Conservation (phyloP, 495 filamentous ascomycete species). For the Cetradonia linearis region DNA sequence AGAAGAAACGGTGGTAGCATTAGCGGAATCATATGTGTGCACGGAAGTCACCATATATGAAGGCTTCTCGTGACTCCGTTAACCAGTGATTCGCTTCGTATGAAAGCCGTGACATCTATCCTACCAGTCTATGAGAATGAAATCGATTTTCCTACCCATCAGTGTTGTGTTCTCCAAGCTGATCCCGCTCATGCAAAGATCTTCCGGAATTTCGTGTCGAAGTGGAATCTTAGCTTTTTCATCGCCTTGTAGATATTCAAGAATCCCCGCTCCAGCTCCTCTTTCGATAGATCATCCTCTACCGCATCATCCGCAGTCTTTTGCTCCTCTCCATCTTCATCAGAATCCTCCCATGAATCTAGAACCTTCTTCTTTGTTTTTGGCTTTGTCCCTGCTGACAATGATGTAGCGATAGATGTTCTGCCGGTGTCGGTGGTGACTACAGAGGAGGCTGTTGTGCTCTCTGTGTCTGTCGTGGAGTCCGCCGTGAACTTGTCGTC, state of each 20-base stretch:
- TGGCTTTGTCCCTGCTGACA: neutral
- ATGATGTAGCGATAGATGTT: slow-evolving; percentile 12
- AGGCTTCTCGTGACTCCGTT: no score
- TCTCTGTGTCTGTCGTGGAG: slow-evolving; percentile 17
- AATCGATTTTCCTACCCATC: neutral
- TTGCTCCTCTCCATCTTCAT: slow-evolving; percentile 26
- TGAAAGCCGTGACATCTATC: slow-evolving; percentile 5
- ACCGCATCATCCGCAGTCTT: slow-evolving; percentile 21
- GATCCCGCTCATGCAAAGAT: slow-evolving; percentile 36
- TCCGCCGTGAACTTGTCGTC: slow-evolving; percentile 28
- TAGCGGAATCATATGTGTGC: no score
- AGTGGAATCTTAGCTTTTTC: slow-evolving; percentile 44
- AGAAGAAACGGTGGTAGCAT: no score
- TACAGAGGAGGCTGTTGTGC: slow-evolving; percentile 10
- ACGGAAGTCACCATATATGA: no score
- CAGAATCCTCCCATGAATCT: slow-evolving; percentile 33
- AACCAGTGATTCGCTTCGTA: no score
- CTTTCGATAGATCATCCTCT: slow-evolving; percentile 25
- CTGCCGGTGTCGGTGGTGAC: slow-evolving; percentile 14
- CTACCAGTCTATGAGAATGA: neutral
- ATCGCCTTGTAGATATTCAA: slow-evolving; percentile 49
- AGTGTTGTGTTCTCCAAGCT: neutral
- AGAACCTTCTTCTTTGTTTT: slow-evolving; percentile 34
- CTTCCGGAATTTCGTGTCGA: slow-evolving; percentile 55
- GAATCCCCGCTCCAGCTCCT: slow-evolving; percentile 38